Base-by-base conservation (phyloP, 2,329 filamentous ascomycete genomes). In the Hypoxylon sp. region DNA sequence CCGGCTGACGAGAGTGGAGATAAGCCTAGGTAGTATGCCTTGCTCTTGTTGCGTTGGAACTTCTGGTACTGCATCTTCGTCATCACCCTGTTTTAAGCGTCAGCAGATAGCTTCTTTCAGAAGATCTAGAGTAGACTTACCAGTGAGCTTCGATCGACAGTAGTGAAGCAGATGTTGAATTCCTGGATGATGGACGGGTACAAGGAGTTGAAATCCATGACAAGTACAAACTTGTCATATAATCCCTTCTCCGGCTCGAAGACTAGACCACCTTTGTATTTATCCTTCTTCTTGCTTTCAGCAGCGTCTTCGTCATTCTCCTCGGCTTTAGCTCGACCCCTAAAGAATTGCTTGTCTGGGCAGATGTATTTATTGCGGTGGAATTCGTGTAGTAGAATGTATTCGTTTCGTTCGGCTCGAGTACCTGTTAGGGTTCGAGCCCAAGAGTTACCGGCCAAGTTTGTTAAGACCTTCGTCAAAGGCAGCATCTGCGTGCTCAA, bases 121-220 rank as follows among this genome's bases (percentile, higher is more conserved):
- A 52, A 34, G 3, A n/a, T 45, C 27, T 2, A n/a, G 14, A 5
- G 9, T 23, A 19, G 23, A 79, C 89, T 82, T 86, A 93, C 91
- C 73, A 90, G 81, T 65, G 87, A 83, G 41, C 87, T 84, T 72
- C 96, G 87, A 67, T 98, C 92, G 5, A 99, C 94, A 0, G 96
- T 99, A 1, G 96, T 99, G 80, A 99, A 99, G 83, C 96, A 99
- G 73, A 99, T 99, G 80, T 99, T 99, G 82, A 90, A 99, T 85
- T 99, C 96, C 76, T 99, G 96, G 67, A 99, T 99, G 75, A 99
- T 98, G 76, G 93, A 97, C 30, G 96, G 96, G 75, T 99, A 99
- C 67, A 99, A 84, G 74, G 94, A 97, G 86, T 99, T 99, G 84
- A 99, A 99, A 84, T 99, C 96, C 96, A 99, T 99, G 79, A 99